These are phyloP conservation scores for Colletotrichum sp. DNA, from an alignment of 2,329 filamentous ascomycete genomes.

Conservation along the genomic window DNA sequence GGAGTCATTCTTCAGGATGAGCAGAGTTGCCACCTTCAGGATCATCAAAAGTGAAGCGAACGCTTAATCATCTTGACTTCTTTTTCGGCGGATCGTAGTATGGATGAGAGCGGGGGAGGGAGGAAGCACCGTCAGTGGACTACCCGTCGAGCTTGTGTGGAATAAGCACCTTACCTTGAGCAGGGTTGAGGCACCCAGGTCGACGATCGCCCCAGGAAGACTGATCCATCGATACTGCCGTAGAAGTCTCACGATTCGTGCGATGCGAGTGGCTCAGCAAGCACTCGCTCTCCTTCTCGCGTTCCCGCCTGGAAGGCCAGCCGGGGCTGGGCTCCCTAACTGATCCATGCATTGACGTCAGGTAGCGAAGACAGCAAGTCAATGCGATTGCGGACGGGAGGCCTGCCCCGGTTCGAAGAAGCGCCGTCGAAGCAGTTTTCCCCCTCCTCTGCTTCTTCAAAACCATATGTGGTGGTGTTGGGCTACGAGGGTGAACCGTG, in stretches of 20 bases:
- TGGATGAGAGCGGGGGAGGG: neutral
- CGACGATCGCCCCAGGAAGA: neutral
- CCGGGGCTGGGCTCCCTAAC: neutral
- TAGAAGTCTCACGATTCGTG: neutral
- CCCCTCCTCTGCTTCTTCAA: neutral
- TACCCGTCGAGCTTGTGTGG: neutral
- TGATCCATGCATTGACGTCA: conserved; percentile 21
- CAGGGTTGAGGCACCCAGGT: neutral
- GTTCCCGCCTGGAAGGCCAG: neutral
- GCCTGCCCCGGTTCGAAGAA: neutral
- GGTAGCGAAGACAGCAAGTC: neutral
- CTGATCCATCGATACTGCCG: neutral
- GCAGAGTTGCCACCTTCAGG: neutral
- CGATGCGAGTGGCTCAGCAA: conserved; percentile 15
- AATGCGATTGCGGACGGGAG: conserved; percentile 9
- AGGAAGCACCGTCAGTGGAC: neutral
- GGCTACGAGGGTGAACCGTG: conserved; percentile 16
- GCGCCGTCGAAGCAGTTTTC: neutral
- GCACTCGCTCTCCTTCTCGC: neutral
- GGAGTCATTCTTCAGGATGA: neutral
- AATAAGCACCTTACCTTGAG: neutral
- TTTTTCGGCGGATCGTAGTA: neutral
- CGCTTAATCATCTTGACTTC: neutral
- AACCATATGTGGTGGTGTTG: neutral
- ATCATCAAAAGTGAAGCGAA: neutral